These are phyloP conservation scores for Boletellus emodensis DNA, from an alignment of 768 basidiomycete species.

Conservation along the genomic window DNA sequence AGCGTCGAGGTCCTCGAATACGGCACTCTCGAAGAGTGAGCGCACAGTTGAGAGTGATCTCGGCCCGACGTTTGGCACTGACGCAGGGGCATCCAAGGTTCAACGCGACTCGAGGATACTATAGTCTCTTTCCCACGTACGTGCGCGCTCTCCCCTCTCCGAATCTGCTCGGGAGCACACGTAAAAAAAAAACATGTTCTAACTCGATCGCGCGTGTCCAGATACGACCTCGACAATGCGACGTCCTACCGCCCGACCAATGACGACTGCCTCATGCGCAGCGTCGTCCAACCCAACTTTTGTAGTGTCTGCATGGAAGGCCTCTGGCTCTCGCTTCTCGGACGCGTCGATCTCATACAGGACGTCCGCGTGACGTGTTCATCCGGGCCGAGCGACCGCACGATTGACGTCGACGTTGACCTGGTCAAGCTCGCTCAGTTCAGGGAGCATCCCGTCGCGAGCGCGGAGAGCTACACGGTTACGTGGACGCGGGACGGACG, in stretches of 20 bases:
- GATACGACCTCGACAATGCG: constrained; percentile 52
- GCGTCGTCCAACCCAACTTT: constrained; percentile 64
- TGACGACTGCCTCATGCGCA: constrained; percentile 79
- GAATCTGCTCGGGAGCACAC: too few relatives aligned
- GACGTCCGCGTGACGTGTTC: constrained; percentile 40
- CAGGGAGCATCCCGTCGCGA: constrained; percentile 26
- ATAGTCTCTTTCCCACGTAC: constrained; percentile 72
- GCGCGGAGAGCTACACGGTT: constrained; percentile 52
- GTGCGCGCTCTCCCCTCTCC: constrained; percentile 16
- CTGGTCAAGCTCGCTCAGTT: constrained; percentile 64
- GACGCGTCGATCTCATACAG: constrained; percentile 61
- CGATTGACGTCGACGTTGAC: constrained; percentile 44
- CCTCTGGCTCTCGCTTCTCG: constrained; percentile 65
- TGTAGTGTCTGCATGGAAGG: constrained; percentile 73
- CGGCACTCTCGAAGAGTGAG: constrained; percentile 58
- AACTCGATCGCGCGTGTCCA: constrained; percentile 19
- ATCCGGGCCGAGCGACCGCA: constrained; percentile 24
- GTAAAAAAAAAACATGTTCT: neutral
- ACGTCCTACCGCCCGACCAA: constrained; percentile 81
- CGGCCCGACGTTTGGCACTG: neutral
- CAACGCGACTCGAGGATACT: constrained; percentile 49
- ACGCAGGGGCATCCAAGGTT: constrained; percentile 43
- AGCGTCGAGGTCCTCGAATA: constrained; percentile 73
- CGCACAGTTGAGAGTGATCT: neutral
- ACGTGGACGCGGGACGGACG: constrained; percentile 51